phyloP scores from a whole-genome alignment of 345 rosid genomes.

The Xanthoceras sorbifolium region DNA sequence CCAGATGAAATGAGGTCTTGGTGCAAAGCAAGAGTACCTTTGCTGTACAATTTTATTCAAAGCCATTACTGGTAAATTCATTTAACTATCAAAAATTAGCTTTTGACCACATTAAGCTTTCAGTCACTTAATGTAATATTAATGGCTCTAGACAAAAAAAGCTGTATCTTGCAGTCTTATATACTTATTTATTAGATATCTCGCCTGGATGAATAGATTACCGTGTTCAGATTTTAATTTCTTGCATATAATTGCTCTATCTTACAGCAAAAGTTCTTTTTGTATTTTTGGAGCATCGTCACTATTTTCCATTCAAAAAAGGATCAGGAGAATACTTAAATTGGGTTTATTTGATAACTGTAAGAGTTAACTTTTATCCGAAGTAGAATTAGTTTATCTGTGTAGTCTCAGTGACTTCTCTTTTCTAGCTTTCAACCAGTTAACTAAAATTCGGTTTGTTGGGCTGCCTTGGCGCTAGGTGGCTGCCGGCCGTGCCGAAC shows the following conservation, averaged over 20 bases:
- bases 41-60: constrained; percentile 79
- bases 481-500: too few species aligned
- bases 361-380: background rate
- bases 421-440: background rate
- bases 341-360: background rate
- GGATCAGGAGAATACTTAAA: background rate
- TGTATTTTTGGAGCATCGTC: background rate
- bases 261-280: background rate
- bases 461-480: too few species aligned
- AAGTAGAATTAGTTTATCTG: too few species aligned
- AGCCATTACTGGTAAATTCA: constrained; percentile 76
- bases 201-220: background rate
- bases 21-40: constrained; percentile 80
- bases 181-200: background rate
- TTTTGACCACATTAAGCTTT: background rate
- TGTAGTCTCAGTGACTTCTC: too few species aligned
- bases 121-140: background rate
- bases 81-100: constrained; percentile 12
- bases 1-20: constrained; percentile 70
- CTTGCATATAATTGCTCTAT: background rate
- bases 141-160: background rate
- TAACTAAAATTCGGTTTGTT: too few species aligned
- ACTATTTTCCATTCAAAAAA: background rate
- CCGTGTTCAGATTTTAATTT: background rate
- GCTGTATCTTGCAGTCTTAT: background rate